Evolutionary conservation across 164 flowering plant species (phyloP).

Genomic region (Tetracentron sinense): DNA sequence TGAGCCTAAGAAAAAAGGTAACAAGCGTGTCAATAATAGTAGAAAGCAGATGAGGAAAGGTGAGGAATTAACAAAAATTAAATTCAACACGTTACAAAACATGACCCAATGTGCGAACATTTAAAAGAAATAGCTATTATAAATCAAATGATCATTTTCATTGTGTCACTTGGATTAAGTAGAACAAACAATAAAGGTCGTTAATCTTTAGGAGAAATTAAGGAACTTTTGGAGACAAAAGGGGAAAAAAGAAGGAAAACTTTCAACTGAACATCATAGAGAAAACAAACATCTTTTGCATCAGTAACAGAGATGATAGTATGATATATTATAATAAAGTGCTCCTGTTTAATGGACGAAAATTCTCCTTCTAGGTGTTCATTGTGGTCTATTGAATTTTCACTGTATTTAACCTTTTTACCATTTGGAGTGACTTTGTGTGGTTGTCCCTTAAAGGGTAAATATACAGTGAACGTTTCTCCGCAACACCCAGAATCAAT

Average conservation of each 20-base stretch:
- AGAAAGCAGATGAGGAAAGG: too few species aligned
- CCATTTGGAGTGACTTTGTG: too few species aligned
- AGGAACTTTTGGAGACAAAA: not conserved
- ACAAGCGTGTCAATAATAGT: too few species aligned
- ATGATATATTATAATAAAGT: too few species aligned
- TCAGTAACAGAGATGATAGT: too few species aligned
- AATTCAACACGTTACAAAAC: too few species aligned
- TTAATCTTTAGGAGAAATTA: not conserved
- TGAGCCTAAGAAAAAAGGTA: conserved; percentile 52
- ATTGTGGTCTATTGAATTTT: not conserved
- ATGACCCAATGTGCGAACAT: too few species aligned
- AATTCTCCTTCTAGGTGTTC: not conserved
- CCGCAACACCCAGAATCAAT: too few species aligned
- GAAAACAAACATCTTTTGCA: not conserved
- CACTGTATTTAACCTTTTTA: not conserved
- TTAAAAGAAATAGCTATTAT: not conserved
- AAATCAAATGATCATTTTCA: not conserved
- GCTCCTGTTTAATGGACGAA: not conserved
- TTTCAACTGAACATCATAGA: not conserved
- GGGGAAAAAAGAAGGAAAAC: not conserved
- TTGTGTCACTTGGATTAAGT: not conserved
- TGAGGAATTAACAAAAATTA: too few species aligned
- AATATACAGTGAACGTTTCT: too few species aligned
- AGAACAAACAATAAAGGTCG: not conserved
- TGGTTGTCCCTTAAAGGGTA: too few species aligned